Evolutionary conservation across 768 basidiomycete genomes (phyloP).

Genomic region (Suillus alpinus): DNA sequence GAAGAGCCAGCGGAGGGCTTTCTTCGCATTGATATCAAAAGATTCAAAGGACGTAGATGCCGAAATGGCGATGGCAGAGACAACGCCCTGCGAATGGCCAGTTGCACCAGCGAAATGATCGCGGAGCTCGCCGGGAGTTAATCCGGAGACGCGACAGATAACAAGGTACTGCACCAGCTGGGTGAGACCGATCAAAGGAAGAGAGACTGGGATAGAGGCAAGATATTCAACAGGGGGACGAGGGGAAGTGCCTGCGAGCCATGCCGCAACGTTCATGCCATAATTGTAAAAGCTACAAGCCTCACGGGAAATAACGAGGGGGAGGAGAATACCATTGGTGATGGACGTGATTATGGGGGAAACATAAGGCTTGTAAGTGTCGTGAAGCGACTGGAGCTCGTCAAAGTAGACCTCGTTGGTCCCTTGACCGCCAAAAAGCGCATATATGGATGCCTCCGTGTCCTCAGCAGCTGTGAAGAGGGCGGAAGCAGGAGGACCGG

Average conservation of each 20-base stretch:
- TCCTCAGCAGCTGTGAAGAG: conserved; percentile 60
- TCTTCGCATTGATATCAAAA: conserved; percentile 71
- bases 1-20: conserved; percentile 91
- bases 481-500: conserved; percentile 60
- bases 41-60: conserved; percentile 74
- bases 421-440: conserved; percentile 96
- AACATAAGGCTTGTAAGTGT: conserved; percentile 89
- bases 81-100: conserved; percentile 96
- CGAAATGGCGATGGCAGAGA: conserved; percentile 88
- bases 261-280: conserved; percentile 79
- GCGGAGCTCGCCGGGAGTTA: conserved; percentile 80
- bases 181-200: conserved; percentile 94
- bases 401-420: conserved; percentile 98
- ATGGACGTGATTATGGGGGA: conserved; percentile 63
- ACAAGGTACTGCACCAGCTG: conserved; percentile 93
- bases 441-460: conserved; percentile 78
- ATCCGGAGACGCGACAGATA: conserved; percentile 68
- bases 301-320: conserved; percentile 61
- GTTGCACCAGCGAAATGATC: conserved; percentile 80
- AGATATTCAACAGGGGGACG: conserved; percentile 84
- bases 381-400: conserved; percentile 88
- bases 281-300: conserved; percentile 65
- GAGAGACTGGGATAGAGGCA: conserved; percentile 89
- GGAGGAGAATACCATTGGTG: conserved; percentile 64
- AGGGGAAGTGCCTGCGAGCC: conserved; percentile 70